Conservation (phyloP, 495 filamentous ascomycete species). For the Halenospora varia region DNA sequence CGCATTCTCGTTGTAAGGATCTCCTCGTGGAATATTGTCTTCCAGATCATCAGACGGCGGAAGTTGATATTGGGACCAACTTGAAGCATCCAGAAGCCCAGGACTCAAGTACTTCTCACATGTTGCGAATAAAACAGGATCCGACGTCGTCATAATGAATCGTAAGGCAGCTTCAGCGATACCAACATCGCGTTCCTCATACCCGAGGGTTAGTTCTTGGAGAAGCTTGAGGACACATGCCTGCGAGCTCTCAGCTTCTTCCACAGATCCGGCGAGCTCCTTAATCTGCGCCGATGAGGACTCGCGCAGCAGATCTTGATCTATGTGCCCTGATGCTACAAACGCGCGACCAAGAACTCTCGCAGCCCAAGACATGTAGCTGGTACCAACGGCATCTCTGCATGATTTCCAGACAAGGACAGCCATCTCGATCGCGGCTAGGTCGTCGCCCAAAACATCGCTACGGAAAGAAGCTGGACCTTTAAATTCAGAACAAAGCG, state of each 20-base stretch:
- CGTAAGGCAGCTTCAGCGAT: constrained; percentile 76
- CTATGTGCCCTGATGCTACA: constrained; percentile 65
- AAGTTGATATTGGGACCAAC: constrained; percentile 42
- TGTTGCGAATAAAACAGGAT: constrained; percentile 8
- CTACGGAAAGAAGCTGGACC: constrained; percentile 46
- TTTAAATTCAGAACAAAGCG: constrained; percentile 71
- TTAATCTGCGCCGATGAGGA: constrained; percentile 47
- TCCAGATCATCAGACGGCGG: constrained; percentile 40
- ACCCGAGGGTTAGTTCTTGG: constrained; percentile 60
- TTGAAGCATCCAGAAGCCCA: constrained; percentile 31
- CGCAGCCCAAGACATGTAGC: constrained; percentile 81
- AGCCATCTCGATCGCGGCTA: constrained; percentile 54
- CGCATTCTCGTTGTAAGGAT: constrained; percentile 29
- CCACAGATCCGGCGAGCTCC: constrained; percentile 26
- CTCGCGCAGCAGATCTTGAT: constrained; percentile 52
- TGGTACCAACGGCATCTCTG: constrained; percentile 52
- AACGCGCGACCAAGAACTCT: constrained; percentile 81
- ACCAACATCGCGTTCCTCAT: constrained; percentile 60
- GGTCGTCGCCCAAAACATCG: constrained; percentile 60
- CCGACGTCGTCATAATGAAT: constrained; percentile 53
- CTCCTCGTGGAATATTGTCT: background rate
- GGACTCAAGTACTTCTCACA: constrained; percentile 5
- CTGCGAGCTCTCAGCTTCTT: constrained; percentile 36
- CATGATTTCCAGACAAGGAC: constrained; percentile 72
- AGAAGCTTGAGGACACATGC: constrained; percentile 58